A percentile compares a stretch with the other conserved stretches of the same genome.
These are phyloP conservation scores for Trichothecium sympodiale DNA, from an alignment of 2,329 filamentous ascomycete species.

Conservation along the genomic window DNA sequence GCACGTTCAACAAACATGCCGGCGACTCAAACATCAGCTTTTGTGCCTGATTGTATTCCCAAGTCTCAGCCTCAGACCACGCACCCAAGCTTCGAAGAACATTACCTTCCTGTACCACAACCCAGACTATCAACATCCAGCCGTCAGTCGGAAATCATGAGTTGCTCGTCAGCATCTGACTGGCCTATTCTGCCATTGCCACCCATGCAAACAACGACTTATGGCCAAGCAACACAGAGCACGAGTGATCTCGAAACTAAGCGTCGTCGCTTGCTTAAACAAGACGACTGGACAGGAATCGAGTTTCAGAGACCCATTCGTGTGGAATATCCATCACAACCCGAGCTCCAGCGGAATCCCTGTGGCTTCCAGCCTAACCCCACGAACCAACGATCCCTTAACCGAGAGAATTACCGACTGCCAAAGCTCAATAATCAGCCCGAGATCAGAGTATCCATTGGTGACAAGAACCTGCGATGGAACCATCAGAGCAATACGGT, in stretches of 20 bases:
- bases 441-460: constrained; percentile 18
- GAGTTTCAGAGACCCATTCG: constrained; percentile 17
- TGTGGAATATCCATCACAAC: constrained; percentile 10
- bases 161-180: neutral
- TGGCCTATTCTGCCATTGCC: neutral
- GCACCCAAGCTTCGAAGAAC: no score
- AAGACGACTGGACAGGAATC: constrained; percentile 20
- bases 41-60: constrained; percentile 17
- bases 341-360: neutral
- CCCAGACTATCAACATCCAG: neutral
- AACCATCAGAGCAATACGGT: constrained; percentile 15
- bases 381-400: constrained; percentile 2
- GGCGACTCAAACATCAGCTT: constrained; percentile 1
- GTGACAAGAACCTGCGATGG: constrained; percentile 17
- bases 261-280: constrained; percentile 14
- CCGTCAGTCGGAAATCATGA: neutral
- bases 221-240: neutral
- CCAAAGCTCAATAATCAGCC: no score
- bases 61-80: no score
- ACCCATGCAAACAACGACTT: neutral
- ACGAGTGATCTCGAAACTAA: constrained; percentile 10
- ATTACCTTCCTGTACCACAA: no score
- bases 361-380: no score
- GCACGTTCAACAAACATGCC: constrained; percentile 4
- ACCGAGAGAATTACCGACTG: no score